Evolutionary conservation across 441 rosid genomes (phyloP), one percentile per base, ranked within the genome.

Genomic region (Brassica balearica): DNA sequence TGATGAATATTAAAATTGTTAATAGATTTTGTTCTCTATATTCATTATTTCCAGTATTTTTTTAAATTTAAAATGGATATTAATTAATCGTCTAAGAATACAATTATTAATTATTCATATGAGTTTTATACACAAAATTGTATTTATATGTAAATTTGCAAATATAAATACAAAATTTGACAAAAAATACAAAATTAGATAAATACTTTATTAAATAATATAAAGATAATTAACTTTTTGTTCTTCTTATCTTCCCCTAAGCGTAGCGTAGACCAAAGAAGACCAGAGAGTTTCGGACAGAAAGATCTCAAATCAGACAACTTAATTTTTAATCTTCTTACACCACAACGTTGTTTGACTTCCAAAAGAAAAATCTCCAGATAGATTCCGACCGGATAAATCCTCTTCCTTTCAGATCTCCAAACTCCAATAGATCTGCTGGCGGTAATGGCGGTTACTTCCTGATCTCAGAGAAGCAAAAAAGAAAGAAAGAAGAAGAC

Each of bases 311-410:
- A 74, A 19, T n/a, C 41, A 55, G 74, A 68, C 74, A 68, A 15
- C 1, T 66, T 67, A 60, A 6, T 63, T 19, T 34, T 8, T 8
- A 14, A 59, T 36, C 74, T 23, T 69, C 60, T 46, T 59, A 59
- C 63, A 59, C 14, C 29, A 22, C 53, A 15, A 3, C 61, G 5
- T 56, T 63, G 75, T 74, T 78, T 48, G 68, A 76, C 80, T 81
- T 64, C 1, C 58, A 67, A 36, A 61, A 63, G 82, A 81, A 84
- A 81, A 83, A 68, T 81, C 84, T 79, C 11, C 82, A 73, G 85
- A 69, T 58, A 76, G 88, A 86, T 85, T 88, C 90, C 82, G 77
- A 48, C 84, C 70, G 51, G 32, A 36, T 73, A 72, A 73, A 80
- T 82, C 78, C 63, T 64, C 69, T 69, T 66, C 34, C 38, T 73